Conservation (phyloP, 345 rosid genomes). For the Raphanus raphanistrum region DNA sequence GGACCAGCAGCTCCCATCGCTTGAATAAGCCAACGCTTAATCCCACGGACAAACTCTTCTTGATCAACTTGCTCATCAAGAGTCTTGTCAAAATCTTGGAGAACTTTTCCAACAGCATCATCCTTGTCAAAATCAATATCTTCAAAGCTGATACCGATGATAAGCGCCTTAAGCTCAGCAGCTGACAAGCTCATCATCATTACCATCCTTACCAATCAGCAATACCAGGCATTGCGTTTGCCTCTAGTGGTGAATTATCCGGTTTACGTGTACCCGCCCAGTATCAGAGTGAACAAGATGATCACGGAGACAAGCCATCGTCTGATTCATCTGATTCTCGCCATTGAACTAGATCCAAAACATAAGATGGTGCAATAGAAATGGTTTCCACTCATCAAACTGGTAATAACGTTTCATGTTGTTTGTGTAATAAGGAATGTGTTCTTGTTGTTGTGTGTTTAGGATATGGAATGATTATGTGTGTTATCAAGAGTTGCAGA, state of each 20-base stretch:
- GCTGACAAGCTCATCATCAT: slow-evolving; percentile 2
- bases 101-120: slow-evolving; percentile 51
- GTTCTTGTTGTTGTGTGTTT: neutral
- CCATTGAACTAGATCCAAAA: slow-evolving; percentile 13
- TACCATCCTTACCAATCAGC: slow-evolving; percentile 38
- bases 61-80: slow-evolving; percentile 34
- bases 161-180: no score
- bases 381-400: neutral
- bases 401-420: neutral
- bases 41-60: no score
- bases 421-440: neutral
- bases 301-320: slow-evolving; percentile 11
- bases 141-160: no score
- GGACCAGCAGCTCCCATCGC: slow-evolving; percentile 45
- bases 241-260: slow-evolving; percentile 33
- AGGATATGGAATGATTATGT: neutral
- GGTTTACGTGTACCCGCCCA: slow-evolving; percentile 33
- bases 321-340: slow-evolving; percentile 36
- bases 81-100: slow-evolving; percentile 48
- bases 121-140: slow-evolving; percentile 50
- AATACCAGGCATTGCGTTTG: slow-evolving; percentile 52
- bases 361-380: neutral
- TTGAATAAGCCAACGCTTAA: neutral
- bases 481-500: neutral
- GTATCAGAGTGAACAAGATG: slow-evolving; percentile 20